phyloP scores from a whole-genome alignment of 495 filamentous ascomycete genomes.

The Podospora comata region DNA sequence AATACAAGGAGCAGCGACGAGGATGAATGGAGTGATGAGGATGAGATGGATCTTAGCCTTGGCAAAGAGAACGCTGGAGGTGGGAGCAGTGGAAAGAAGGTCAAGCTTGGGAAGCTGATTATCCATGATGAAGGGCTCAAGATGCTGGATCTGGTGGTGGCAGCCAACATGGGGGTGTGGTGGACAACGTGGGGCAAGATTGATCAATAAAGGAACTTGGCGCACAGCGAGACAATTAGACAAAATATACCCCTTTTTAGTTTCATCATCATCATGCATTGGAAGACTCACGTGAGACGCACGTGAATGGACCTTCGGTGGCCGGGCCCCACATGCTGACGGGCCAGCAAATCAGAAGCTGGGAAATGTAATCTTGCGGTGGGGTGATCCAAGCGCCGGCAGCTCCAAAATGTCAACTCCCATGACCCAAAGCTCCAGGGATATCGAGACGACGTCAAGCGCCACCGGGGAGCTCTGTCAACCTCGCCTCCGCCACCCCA shows the following conservation, averaged over 20 bases:
- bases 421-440: constrained; percentile 19
- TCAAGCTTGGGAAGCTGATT: constrained; percentile 90
- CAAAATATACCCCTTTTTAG: constrained; percentile 5
- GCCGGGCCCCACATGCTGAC: neutral
- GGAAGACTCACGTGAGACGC: neutral
- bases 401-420: constrained; percentile 23
- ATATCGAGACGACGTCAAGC: constrained; percentile 29
- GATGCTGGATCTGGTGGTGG: constrained; percentile 91
- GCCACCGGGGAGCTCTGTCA: constrained; percentile 23
- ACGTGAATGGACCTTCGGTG: neutral
- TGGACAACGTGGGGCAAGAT: constrained; percentile 80
- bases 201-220: constrained; percentile 13
- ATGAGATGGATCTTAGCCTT: constrained; percentile 63
- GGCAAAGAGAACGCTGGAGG: constrained; percentile 77
- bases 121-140: constrained; percentile 88
- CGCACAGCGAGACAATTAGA: neutral
- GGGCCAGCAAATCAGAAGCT: constrained; percentile 27
- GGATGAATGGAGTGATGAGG: constrained; percentile 29
- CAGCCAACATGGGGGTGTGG: constrained; percentile 88
- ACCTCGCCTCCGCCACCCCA: constrained; percentile 27
- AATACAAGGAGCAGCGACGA: constrained; percentile 29
- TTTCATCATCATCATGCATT: neutral
- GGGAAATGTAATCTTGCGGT: constrained; percentile 33
- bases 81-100: constrained; percentile 76
- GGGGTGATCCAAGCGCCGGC: constrained; percentile 14